Conservation (phyloP, 805 yeast genomes). For the Jamesozyma hellenica region DNA sequence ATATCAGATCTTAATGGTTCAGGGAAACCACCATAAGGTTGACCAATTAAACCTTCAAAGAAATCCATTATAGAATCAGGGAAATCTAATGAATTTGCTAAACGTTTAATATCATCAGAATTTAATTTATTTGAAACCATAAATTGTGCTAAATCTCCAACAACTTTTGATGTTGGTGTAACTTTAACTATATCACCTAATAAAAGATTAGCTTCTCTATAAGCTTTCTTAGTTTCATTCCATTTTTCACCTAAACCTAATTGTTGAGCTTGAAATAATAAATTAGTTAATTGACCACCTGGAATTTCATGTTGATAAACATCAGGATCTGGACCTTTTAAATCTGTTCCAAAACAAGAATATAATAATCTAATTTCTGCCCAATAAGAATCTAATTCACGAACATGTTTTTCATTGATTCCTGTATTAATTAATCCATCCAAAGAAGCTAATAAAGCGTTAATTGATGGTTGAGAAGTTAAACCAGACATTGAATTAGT, state of each 20-base stretch:
- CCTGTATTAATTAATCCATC: conserved; percentile 80
- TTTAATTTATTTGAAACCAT: conserved; percentile 93
- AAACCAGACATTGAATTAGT: conserved; percentile 95
- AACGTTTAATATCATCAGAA: conserved; percentile 72
- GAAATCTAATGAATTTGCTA: conserved; percentile 90
- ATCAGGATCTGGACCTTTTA: conserved; percentile 99
- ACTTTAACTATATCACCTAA: conserved; percentile 97
- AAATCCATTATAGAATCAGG: conserved; percentile 97
- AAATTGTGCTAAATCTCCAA: conserved; percentile 98
- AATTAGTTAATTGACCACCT: conserved; percentile 97
- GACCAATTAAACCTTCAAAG: conserved; percentile 98
- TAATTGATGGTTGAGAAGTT: conserved; percentile 96
- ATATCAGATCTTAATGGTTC: conserved; percentile 93
- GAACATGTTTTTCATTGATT: conserved; percentile 52
- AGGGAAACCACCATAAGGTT: conserved; percentile 99
- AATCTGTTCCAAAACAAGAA: conserved; percentile 95
- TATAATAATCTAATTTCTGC: conserved; percentile 95
- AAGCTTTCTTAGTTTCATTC: conserved; percentile 91
- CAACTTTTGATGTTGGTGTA: conserved; percentile 99
- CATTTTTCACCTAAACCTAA: conserved; percentile 95
- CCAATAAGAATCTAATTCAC: conserved; percentile 93
- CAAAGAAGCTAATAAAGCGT: conserved; percentile 83
- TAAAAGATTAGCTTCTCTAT: conserved; percentile 79
- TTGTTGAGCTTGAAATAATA: conserved; percentile 98
- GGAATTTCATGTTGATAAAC: conserved; percentile 98